A percentile compares a stretch with the other conserved stretches of the same genome.
Evolutionary conservation across 2,329 filamentous ascomycete genomes (phyloP).

Genomic region (Teratosphaeria nubilosa): DNA sequence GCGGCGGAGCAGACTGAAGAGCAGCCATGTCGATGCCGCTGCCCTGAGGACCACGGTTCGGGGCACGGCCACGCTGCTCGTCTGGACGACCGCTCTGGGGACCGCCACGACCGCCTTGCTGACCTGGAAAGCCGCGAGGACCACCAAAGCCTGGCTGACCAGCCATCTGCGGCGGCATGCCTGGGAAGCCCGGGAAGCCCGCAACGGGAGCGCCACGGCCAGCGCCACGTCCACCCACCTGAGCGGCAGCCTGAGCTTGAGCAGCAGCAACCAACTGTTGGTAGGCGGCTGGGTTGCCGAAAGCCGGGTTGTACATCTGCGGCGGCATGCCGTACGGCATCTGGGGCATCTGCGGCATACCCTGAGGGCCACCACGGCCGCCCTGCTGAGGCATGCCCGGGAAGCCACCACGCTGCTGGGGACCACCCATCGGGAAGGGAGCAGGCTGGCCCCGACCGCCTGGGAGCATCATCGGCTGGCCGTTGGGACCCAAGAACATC

Average conservation of each 20-base stretch:
- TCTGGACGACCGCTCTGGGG: slow-evolving; percentile 26
- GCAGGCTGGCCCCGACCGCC: slow-evolving; percentile 46
- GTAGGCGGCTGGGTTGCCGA: slow-evolving; percentile 63
- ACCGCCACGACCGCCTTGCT: slow-evolving; percentile 20
- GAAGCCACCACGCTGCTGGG: slow-evolving; percentile 79
- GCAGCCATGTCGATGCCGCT: slow-evolving; percentile 39
- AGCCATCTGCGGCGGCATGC: slow-evolving; percentile 55
- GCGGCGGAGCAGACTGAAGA: slow-evolving; percentile 46
- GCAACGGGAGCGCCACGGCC: slow-evolving; percentile 58
- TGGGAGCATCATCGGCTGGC: slow-evolving; percentile 53
- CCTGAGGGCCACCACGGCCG: slow-evolving; percentile 67
- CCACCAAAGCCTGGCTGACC: slow-evolving; percentile 30
- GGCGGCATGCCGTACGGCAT: slow-evolving; percentile 72
- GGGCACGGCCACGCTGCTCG: slow-evolving; percentile 29
- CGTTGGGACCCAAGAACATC: slow-evolving; percentile 81
- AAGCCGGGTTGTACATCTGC: slow-evolving; percentile 62
- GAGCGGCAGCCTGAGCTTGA: slow-evolving; percentile 51
- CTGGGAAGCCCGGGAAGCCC: slow-evolving; percentile 59
- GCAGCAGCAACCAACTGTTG: slow-evolving; percentile 55
- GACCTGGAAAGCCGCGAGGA: slow-evolving; percentile 27
- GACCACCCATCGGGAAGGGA: slow-evolving; percentile 59
- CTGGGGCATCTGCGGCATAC: slow-evolving; percentile 75
- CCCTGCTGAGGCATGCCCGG: slow-evolving; percentile 71
- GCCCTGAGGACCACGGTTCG: slow-evolving; percentile 23
- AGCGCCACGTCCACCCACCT: slow-evolving; percentile 51